Evolutionary conservation across 345 rosid species (phyloP).

Genomic region (Pugionium cornutum): DNA sequence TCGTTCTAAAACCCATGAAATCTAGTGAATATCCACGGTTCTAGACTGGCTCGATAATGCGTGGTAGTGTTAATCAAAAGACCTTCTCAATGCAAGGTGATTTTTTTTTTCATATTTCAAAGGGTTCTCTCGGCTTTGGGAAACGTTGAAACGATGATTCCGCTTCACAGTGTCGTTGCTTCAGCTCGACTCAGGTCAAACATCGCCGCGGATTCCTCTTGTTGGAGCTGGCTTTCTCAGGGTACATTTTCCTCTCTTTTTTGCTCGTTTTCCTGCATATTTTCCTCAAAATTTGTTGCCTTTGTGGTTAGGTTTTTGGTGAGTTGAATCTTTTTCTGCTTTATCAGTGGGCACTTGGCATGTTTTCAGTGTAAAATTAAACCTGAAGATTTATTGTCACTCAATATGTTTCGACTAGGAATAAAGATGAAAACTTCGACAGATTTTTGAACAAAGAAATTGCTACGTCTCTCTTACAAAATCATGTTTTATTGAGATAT

Average conservation of each 20-base stretch:
- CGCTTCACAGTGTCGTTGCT: slow-evolving; percentile 80
- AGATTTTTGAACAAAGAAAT: background rate
- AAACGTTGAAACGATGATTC: slow-evolving; percentile 70
- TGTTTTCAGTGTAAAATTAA: background rate
- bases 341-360: background rate
- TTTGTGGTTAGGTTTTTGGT: background rate
- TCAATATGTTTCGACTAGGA: background rate
- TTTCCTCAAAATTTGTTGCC: background rate
- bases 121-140: slow-evolving; percentile 66
- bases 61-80: too few relatives aligned
- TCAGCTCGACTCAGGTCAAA: slow-evolving; percentile 76
- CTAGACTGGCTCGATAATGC: too few relatives aligned
- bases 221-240: slow-evolving; percentile 92
- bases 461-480: too few relatives aligned
- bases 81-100: too few relatives aligned
- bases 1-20: too few relatives aligned
- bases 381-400: background rate
- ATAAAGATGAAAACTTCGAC: slow-evolving; percentile 9
- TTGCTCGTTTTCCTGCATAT: background rate
- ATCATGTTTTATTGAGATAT: slow-evolving; percentile 1
- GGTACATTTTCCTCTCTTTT: slow-evolving; percentile 38
- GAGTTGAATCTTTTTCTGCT: background rate
- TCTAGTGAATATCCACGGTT: too few relatives aligned
- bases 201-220: slow-evolving; percentile 80
- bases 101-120: too few relatives aligned